Percentiles rank a stretch among this genome's conserved stretches.
Evolutionary conservation across 1,139 yeast genomes (phyloP).

Genomic region (Debaryomyces udenii): DNA sequence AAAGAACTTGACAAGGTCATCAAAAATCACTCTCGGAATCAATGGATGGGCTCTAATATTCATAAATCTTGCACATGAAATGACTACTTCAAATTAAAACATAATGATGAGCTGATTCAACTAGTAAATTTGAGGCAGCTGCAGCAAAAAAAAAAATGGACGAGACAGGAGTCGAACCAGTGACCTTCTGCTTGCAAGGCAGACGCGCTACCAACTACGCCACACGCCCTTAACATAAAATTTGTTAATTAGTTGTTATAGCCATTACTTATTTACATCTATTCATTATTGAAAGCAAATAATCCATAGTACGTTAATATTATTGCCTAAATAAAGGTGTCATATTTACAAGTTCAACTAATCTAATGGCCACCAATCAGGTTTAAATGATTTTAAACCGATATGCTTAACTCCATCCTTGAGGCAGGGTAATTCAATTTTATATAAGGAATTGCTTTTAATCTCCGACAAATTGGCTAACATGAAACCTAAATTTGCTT

Average conservation of each 20-base stretch:
- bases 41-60: background rate
- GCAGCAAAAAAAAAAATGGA: slow-evolving; percentile 40
- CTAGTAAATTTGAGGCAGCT: background rate
- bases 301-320: background rate
- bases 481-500: slow-evolving; percentile 70
- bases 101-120: background rate
- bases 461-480: slow-evolving; percentile 52
- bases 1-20: slow-evolving; percentile 13
- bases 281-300: too few species aligned
- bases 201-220: slow-evolving; percentile 75
- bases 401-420: slow-evolving; percentile 27
- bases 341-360: background rate
- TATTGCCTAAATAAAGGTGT: too few species aligned
- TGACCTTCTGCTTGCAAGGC: slow-evolving; percentile 71
- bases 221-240: slow-evolving; percentile 52
- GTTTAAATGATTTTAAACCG: slow-evolving; percentile 53
- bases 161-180: slow-evolving; percentile 70
- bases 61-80: background rate
- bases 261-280: background rate
- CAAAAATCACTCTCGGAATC: slow-evolving; percentile 2
- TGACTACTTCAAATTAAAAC: background rate
- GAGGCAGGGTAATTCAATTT: slow-evolving; percentile 33
- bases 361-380: slow-evolving; percentile 67
- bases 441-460: slow-evolving; percentile 29
- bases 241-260: too few species aligned